Evolutionary conservation across 495 filamentous ascomycete species (phyloP), one percentile per base, ranked within the genome.

Genomic region (Aspergillus avenaceus): DNA sequence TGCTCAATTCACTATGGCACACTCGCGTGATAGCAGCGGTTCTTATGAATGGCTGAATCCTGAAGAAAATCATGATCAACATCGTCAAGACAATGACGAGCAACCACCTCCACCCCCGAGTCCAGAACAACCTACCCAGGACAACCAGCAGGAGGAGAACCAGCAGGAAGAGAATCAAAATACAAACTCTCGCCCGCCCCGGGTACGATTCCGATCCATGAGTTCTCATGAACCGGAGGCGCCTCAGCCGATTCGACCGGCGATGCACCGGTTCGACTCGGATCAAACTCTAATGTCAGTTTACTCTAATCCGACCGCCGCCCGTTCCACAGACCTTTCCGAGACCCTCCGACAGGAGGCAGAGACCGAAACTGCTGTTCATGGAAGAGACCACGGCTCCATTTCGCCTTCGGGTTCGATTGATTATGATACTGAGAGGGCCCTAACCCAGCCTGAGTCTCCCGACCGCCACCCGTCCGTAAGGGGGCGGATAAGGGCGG

Each of bases 401-500:
- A 44, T 19, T 26, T 16, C n/a, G 11, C 40, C 22, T 6, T 19
- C 40, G 0, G 18, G 19, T 21, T 18, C 45, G 7, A 8, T 47
- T 24, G 29, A 28, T 19, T 34, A 40, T 26, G 45, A 62, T 11
- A 16, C 46, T 1, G 60, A 64, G n/a, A 56, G 63, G 18, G n/a
- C n/a, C n/a, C n/a, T n/a, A n/a, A n/a, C 47, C 46, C 2, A 48
- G 52, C 16, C 40, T 57, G 7, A 32, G 48, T 1, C 53, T 0
- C 45, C 49, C 8, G 50, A 61, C 28, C 61, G 57, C 4, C 24
- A 54, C 2, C 36, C 41, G 11, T 65, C 68, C 0, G 52, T 61
- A 3, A 53, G 52, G 22, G 59, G 67, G 12, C 65, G 69, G 12
- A 68, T 65, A 31, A 63, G 45, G 31, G 54, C 61, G 32, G 69